phyloP scores from a whole-genome alignment of 2,329 filamentous ascomycete species.

The Fusarium sp. region DNA sequence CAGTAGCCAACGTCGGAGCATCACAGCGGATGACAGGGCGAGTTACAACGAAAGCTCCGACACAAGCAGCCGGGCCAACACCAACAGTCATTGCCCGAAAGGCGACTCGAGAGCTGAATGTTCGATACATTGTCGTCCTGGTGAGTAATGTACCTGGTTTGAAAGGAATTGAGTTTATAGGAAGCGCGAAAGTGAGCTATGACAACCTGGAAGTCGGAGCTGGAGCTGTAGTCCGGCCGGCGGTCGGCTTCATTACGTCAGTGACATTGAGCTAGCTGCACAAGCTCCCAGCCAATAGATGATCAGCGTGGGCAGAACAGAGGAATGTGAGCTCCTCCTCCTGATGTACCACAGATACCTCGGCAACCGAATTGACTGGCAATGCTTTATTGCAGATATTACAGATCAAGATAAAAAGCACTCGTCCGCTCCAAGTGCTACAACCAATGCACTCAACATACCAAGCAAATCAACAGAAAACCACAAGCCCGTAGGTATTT shows the following conservation, averaged over 20 bases:
- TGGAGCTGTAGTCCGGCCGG: conserved; percentile 16
- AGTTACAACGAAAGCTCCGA: conserved; percentile 41
- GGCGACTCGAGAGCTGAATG: conserved; percentile 34
- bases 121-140: conserved; percentile 35
- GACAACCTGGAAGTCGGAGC: background rate
- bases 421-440: background rate
- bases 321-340: conserved; percentile 17
- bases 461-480: conserved; percentile 25
- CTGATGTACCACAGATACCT: background rate
- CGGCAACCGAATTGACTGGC: background rate
- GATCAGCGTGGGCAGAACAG: conserved; percentile 23
- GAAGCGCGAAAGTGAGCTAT: background rate
- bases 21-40: conserved; percentile 46
- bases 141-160: background rate
- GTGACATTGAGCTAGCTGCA: conserved; percentile 15
- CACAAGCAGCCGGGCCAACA: conserved; percentile 45
- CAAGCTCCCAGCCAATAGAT: conserved; percentile 37
- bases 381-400: conserved; percentile 21
- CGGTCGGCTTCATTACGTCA: conserved; percentile 35
- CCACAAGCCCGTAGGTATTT: conserved; percentile 39
- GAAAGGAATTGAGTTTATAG: background rate
- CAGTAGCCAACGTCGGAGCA: conserved; percentile 37
- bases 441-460: conserved; percentile 1
- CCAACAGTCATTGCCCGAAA: conserved; percentile 43
- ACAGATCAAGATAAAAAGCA: conserved; percentile 8